A percentile compares a stretch with the other conserved stretches of the same genome.
Evolutionary conservation across 306 rosid genomes (phyloP).

Genomic region (Cicer chorassanicum): DNA sequence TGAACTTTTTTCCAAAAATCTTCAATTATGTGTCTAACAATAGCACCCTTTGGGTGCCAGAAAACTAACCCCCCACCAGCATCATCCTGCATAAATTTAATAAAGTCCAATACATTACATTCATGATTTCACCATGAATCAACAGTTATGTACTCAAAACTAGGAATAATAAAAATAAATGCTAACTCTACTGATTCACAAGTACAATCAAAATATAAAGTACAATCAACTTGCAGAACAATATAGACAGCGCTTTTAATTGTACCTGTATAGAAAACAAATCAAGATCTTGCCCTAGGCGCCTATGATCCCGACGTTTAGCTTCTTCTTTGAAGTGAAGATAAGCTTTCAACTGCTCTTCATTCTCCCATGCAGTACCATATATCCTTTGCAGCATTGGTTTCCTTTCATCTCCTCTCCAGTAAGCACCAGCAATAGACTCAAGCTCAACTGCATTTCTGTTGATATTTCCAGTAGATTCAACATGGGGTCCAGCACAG

Average conservation of each 20-base stretch:
- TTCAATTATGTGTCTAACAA: constrained; percentile 87
- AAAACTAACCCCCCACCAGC: constrained; percentile 99
- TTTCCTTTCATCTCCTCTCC: constrained; percentile 97
- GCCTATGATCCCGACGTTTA: constrained; percentile 94
- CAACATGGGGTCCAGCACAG: constrained; percentile 98
- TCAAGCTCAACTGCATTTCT: constrained; percentile 94
- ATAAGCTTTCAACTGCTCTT: constrained; percentile 86
- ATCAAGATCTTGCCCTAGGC: constrained; percentile 96
- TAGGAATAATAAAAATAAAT: constrained; percentile 30
- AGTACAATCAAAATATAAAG: constrained; percentile 36
- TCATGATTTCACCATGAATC: constrained; percentile 39
- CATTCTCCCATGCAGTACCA: constrained; percentile 98
- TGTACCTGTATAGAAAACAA: constrained; percentile 92
- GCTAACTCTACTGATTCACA: neutral
- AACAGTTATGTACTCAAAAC: constrained; percentile 34
- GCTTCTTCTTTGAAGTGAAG: constrained; percentile 96
- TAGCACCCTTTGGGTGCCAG: constrained; percentile 99
- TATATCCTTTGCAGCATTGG: constrained; percentile 95
- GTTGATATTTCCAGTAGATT: constrained; percentile 85
- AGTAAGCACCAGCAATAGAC: constrained; percentile 98
- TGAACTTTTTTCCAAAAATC: constrained; percentile 88
- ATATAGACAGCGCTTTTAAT: constrained; percentile 15
- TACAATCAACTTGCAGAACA: constrained; percentile 33
- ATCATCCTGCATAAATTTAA: constrained; percentile 67
- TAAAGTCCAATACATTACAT: constrained; percentile 42